Conservation (phyloP, 164 flowering plant genomes). For the Piper longum region DNA sequence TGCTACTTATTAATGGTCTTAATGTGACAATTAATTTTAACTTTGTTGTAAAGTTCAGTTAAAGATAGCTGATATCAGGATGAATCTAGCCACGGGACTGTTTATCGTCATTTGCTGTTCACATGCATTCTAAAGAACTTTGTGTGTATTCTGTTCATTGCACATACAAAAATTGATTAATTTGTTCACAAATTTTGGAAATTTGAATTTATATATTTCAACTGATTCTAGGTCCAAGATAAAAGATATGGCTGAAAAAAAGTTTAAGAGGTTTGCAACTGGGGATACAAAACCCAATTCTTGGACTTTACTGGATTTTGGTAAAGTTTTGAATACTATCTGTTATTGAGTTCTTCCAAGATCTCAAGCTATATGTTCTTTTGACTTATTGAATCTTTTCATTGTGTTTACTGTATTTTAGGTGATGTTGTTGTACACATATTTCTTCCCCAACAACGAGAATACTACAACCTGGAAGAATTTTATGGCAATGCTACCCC, state of each 20-base stretch:
- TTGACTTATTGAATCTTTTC: not conserved
- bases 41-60: no score
- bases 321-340: conserved; percentile 24
- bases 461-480: conserved; percentile 85
- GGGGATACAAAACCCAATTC: conserved; percentile 87
- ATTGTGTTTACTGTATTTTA: conserved; percentile 16
- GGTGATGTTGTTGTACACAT: conserved; percentile 95
- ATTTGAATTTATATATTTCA: not conserved
- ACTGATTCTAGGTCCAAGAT: conserved; percentile 42
- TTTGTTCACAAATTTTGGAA: not conserved
- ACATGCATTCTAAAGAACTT: no score
- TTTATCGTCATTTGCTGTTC: no score
- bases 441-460: conserved; percentile 77
- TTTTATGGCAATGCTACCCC: conserved; percentile 83
- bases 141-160: not conserved
- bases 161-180: not conserved
- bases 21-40: no score
- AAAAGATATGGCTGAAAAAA: conserved; percentile 68
- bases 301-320: conserved; percentile 90
- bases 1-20: no score
- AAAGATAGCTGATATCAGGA: no score
- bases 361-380: not conserved
- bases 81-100: no score
- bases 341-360: not conserved
- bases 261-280: conserved; percentile 51